Evolutionary conservation across 768 basidiomycete species (phyloP), one percentile per base, ranked within the genome.

Genomic region (Trametes cingulata): DNA sequence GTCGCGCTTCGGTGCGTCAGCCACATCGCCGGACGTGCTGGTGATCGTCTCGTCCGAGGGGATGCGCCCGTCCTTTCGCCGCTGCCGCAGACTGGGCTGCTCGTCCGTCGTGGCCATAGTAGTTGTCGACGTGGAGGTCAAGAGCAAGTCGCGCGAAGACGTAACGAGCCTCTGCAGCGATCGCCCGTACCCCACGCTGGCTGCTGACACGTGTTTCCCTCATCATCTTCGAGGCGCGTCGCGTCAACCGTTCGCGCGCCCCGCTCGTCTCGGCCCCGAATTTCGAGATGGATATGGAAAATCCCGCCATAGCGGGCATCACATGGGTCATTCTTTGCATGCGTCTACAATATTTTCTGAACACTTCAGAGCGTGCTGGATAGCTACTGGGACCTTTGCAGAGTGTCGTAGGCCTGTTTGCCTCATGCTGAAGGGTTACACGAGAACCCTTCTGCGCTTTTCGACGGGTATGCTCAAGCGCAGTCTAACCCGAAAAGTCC

Each of bases 1-100:
- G 29, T 81, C 79, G 27, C 71, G 66, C 29, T 64, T 65, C 2
- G 49, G 47, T 14, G 46, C 13, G 19, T 52, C 49, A n/a, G 37
- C 27, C n/a, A 50, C 41, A 40, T 39, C 45, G 15, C 52, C 48
- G 9, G 8, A 46, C 22, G 40, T 45, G 58, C 58, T 46, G 14
- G 53, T 50, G 52, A 60, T 22, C 17, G 51, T 59, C 45, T 54
- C 58, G 50, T 65, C 59, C 43, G 53, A 60, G 15, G 42, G n/a
- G 12, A 36, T 52, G 56, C 36, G 51, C 19, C 41, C 47, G 20
- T 42, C 56, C 27, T 41, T 55, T 25, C 66, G 62, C 37, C 69
- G 55, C 19, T 68, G 66, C 36, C 69, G 62, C 48, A 71, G 39
- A 24, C 42, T 36, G 27, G 58, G 24, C 41, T 61, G 66, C 6